phyloP scores from a whole-genome alignment of 2,329 filamentous ascomycete species.

The Arthrobotrys pseudoclavata region DNA sequence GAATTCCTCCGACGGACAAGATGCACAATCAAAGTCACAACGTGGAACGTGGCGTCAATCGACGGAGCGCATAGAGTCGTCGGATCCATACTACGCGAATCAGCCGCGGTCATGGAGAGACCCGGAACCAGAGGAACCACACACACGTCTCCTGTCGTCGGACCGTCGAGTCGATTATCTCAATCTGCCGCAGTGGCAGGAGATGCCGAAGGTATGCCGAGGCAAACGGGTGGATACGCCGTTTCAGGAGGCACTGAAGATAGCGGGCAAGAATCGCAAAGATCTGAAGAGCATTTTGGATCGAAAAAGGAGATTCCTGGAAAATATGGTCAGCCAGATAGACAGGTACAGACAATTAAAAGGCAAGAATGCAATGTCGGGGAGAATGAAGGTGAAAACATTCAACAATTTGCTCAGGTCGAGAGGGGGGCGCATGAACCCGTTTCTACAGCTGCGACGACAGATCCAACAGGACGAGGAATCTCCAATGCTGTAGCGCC shows the following conservation, averaged over 20 bases:
- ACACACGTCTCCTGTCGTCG: too few species aligned
- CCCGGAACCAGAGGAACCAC: not conserved
- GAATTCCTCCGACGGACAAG: conserved; percentile 59
- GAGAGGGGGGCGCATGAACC: not conserved
- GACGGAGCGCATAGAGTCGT: conserved; percentile 41
- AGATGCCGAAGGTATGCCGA: too few species aligned
- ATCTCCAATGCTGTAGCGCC: not conserved
- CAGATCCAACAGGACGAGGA: not conserved
- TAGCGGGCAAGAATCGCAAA: not conserved
- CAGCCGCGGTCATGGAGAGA: not conserved
- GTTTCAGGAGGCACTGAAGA: not conserved
- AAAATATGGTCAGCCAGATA: not conserved
- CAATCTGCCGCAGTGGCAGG: too few species aligned
- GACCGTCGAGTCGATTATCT: too few species aligned
- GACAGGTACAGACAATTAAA: not conserved
- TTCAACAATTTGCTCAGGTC: too few species aligned
- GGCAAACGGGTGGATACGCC: too few species aligned
- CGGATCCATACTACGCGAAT: conserved; percentile 26
- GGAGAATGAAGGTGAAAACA: not conserved
- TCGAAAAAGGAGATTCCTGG: too few species aligned
- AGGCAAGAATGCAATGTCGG: not conserved
- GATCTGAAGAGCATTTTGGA: too few species aligned
- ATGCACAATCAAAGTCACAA: conserved; percentile 80
- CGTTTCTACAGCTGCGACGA: not conserved
- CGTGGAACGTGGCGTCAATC: conserved; percentile 91